A percentile compares a stretch with the other conserved stretches of the same genome.
Conservation (phyloP, 129 eudicot genomes). For the Deinandra increscens region DNA sequence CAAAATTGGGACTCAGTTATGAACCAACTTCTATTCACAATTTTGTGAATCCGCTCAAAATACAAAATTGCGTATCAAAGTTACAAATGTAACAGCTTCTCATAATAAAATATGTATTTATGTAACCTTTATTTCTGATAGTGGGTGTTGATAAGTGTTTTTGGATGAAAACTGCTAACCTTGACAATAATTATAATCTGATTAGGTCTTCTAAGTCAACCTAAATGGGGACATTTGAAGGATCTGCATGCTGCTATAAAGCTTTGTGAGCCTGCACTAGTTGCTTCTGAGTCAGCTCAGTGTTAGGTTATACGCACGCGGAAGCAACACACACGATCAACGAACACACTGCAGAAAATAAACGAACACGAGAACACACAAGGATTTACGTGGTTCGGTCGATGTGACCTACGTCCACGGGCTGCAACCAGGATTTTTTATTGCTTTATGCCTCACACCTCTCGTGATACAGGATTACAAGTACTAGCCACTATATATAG, state of each 20-base stretch:
- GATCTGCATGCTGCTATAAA: constrained; percentile 94
- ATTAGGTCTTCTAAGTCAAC: constrained; percentile 81
- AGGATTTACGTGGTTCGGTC: no score
- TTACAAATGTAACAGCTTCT: constrained; percentile 3
- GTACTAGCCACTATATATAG: no score
- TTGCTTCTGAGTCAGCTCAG: constrained; percentile 83
- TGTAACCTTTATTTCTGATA: background rate
- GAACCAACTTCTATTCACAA: background rate
- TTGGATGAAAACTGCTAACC: background rate
- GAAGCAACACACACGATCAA: no score
- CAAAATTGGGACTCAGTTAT: background rate
- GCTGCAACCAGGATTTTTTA: no score
- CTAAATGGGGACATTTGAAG: constrained; percentile 95
- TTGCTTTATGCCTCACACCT: no score
- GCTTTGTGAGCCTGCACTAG: constrained; percentile 96
- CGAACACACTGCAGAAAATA: no score
- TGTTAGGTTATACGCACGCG: no score
- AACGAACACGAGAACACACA: no score
- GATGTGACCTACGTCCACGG: no score
- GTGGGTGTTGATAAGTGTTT: constrained; percentile 4
- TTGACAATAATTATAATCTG: background rate
- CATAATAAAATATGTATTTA: background rate
- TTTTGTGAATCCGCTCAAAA: background rate
- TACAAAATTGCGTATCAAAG: background rate
- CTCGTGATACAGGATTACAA: no score